Percentiles rank a stretch among this genome's conserved stretches.
phyloP scores from a whole-genome alignment of 345 rosid genomes.

The Boechera stricta region DNA sequence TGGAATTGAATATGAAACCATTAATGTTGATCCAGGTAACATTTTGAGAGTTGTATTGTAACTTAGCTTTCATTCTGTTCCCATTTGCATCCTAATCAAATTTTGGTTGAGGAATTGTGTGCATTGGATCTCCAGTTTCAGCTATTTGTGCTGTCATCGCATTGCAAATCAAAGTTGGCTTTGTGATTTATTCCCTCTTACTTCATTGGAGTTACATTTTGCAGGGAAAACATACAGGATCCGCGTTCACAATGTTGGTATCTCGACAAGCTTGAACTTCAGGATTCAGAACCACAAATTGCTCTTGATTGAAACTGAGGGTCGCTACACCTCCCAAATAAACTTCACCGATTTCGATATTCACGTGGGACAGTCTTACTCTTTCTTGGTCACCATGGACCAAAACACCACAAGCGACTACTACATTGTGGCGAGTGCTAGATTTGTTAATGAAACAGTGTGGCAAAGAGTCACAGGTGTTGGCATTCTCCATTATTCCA shows the following conservation, averaged over 20 bases:
- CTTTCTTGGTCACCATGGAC: constrained; percentile 93
- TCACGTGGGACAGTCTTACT: constrained; percentile 93
- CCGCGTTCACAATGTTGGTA: constrained; percentile 89
- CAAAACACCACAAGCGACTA: constrained; percentile 87
- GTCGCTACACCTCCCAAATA: constrained; percentile 70
- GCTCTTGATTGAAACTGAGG: constrained; percentile 87
- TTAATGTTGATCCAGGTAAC: constrained; percentile 79
- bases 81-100: neutral
- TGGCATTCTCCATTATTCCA: constrained; percentile 85
- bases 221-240: constrained; percentile 91
- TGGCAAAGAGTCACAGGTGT: constrained; percentile 98
- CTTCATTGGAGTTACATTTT: constrained; percentile 23
- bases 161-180: neutral
- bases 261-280: constrained; percentile 88
- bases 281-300: constrained; percentile 93
- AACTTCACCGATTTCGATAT: constrained; percentile 80
- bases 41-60: constrained; percentile 9
- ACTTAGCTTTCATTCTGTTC: constrained; percentile 6
- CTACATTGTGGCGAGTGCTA: constrained; percentile 95
- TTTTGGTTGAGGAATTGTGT: neutral
- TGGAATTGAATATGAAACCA: constrained; percentile 71
- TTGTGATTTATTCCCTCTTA: neutral
- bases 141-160: neutral
- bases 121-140: constrained; percentile 1
- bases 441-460: constrained; percentile 83